Evolutionary conservation across 331 rosid species (phyloP).

Genomic region (Phaseolus coccineus): DNA sequence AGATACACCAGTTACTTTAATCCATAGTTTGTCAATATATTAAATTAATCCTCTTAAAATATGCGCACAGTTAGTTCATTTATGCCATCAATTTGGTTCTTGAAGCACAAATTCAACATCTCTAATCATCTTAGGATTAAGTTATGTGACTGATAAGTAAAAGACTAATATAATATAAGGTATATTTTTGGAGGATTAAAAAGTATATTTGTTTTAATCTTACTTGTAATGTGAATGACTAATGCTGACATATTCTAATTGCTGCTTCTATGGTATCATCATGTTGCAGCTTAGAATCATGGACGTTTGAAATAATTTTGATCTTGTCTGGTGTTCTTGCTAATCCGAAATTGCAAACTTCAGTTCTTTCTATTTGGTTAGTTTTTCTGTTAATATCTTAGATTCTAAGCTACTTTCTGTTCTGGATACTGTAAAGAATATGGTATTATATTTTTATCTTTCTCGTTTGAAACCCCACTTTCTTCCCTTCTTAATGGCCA

Average conservation of each 20-base stretch:
- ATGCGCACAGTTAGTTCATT: not conserved
- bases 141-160: not conserved
- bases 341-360: slow-evolving; percentile 71
- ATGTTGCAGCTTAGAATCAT: slow-evolving; percentile 72
- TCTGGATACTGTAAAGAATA: not conserved
- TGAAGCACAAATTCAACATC: not conserved
- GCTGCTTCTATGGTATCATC: not conserved
- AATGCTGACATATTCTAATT: slow-evolving; percentile 26
- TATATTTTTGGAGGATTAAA: not conserved
- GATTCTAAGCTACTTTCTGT: not conserved
- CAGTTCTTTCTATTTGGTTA: slow-evolving; percentile 79
- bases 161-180: not conserved
- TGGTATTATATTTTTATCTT: not conserved
- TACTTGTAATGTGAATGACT: not conserved
- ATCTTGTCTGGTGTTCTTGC: slow-evolving; percentile 80
- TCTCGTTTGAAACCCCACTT: not conserved
- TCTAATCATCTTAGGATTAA: not conserved
- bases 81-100: not conserved
- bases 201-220: not conserved
- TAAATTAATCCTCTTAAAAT: not conserved
- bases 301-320: slow-evolving; percentile 82
- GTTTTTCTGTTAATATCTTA: slow-evolving; percentile 8
- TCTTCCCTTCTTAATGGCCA: slow-evolving; percentile 4
- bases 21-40: too few relatives aligned
- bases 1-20: not conserved